Evolutionary conservation across 306 rosid genomes (phyloP), one percentile per base, ranked within the genome.

Genomic region (Biancaea sappan): DNA sequence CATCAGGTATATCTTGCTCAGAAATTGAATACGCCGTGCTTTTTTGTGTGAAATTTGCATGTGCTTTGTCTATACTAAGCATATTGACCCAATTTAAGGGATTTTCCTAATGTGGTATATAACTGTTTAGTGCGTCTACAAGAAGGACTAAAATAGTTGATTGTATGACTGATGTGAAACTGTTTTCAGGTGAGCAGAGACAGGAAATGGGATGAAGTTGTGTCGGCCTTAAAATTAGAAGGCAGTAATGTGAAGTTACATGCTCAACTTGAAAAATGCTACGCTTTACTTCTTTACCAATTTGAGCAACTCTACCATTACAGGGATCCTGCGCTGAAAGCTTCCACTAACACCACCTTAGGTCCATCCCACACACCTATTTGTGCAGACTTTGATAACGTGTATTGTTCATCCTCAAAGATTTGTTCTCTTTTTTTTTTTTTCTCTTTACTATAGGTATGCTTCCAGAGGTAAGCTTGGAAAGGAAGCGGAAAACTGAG

Each of bases 161-260:
- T 63, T 53, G 28, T 31, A 57, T 15, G 82, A 22, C 13, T 57
- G 16, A 6, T 56, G 2, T 29, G 31, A 40, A 47, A 41, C 61
- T 62, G 67, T 68, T 76, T 73, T 7, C 66, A 84, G 88, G 83
- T 84, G 62, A 70, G 66, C 15, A 37, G 29, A 74, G 77, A 84
- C 22, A 74, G 50, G 73, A 77, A 84, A 78, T 84, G 88, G 88
- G 71, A 77, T 28, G 88, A 81, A 74, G 66, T 84, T 15, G 85
- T 52, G 37, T 57, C 64, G 16, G 83, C 83, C 48, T 66, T 84
- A 12, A 77, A 74, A 71, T 68, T 84, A 74, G 79, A 81, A 64
- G 83, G 85, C 51, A 58, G 32, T 12, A 70, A 31, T 46, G 71
- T 31, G 4, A 71, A 74, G 11, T 34, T 84, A 78, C 69, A 73